Evolutionary conservation across 257 asterid species (phyloP), one percentile per base, ranked within the genome.

Genomic region (Solanum bukasovii): DNA sequence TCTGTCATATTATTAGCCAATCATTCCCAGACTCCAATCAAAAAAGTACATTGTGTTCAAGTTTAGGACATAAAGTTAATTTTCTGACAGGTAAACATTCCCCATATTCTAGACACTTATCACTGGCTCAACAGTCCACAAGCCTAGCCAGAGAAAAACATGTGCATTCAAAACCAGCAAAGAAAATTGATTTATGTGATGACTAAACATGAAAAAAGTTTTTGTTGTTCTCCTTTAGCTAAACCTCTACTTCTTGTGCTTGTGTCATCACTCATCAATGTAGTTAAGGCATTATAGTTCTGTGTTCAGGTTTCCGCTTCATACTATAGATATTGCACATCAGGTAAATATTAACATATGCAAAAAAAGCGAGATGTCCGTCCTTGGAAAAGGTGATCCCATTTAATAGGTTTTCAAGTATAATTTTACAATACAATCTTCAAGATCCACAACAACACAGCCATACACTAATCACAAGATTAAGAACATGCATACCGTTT

Each of bases 401-500:
- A 75, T 1, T 11, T 75, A 34, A 38, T 23, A 75, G 59, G 33
- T 75, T 10, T 5, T 37, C 11, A 9, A 23, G 23, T 77, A 40
- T 77, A 40, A 40, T 77, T 74, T 74, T 71, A n/a, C n/a, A 10
- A 59, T 73, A 75, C 33, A 52, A n/a, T 56, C 83, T 52, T 52
- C 56, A 75, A 75, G 25, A 72, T 75, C 67, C 56, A 78, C 25
- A 78, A 56, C 7, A n/a, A 86, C n/a, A 35, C 81, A 89, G 8
- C 27, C 38, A 87, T 84, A 46, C 29, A 44, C 40, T 14, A 5
- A 27, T 14, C 67, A 82, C 70, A 81, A 29, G 70, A 82, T 82
- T 49, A 82, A 85, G 37, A 81, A 88, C 67, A 83, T 31, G 25
- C 40, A 85, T 96, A 97, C 99, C 98, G 93, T 94, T 91, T 97